Percentiles rank a stretch among this genome's conserved stretches.
Conservation (phyloP, 305 asterid genomes). For the Solanum chacoense region DNA sequence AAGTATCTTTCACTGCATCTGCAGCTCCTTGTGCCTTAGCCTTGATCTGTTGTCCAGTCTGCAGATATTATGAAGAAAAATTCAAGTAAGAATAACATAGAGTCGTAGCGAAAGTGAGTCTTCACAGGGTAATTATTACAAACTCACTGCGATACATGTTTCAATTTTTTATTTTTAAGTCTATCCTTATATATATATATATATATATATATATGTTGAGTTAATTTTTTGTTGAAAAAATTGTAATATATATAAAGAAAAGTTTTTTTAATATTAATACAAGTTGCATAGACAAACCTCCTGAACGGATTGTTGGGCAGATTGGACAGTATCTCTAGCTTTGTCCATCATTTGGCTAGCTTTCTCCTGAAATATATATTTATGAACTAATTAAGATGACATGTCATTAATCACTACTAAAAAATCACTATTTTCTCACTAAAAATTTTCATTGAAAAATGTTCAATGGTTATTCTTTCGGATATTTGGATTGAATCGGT, state of each 20-base stretch:
- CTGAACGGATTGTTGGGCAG: slow-evolving; percentile 53
- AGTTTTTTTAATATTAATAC: not conserved
- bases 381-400: not conserved
- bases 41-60: slow-evolving; percentile 47
- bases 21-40: slow-evolving; percentile 52
- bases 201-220: not conserved
- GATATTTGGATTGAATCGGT: not conserved
- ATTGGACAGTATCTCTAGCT: slow-evolving; percentile 56
- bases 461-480: not conserved
- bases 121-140: not conserved
- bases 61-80: not conserved
- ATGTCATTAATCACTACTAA: not conserved
- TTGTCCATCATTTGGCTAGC: slow-evolving; percentile 50
- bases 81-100: not conserved
- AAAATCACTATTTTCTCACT: not conserved
- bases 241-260: not conserved
- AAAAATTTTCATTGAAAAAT: not conserved
- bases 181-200: too few relatives aligned
- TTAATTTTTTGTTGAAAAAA: not conserved
- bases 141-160: not conserved
- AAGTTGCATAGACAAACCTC: slow-evolving; percentile 17
- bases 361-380: slow-evolving; percentile 36
- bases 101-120: not conserved
- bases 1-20: slow-evolving; percentile 58
- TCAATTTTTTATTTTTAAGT: too few relatives aligned